These are phyloP conservation scores for Lasiodiplodia theobromae DNA, from an alignment of 2,329 filamentous ascomycete genomes.

Conservation along the genomic window DNA sequence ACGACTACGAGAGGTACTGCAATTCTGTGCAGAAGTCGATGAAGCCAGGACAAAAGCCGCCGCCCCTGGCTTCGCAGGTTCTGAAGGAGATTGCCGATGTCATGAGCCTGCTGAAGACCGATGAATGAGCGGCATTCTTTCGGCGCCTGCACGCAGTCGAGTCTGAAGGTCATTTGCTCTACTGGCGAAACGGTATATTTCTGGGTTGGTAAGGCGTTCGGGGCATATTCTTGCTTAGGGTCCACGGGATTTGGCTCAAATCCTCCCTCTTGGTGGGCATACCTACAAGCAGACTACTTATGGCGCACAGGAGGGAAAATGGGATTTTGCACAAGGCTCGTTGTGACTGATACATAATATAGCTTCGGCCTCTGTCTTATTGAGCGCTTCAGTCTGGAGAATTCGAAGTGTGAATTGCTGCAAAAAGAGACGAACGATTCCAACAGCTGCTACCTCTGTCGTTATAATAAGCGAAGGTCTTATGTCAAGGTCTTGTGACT, in stretches of 20 bases:
- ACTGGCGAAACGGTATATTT: neutral
- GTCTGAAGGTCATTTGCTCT: neutral
- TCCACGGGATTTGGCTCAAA: neutral
- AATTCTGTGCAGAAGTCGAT: neutral
- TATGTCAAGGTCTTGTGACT: neutral
- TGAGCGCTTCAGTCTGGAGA: neutral
- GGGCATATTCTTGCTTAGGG: neutral
- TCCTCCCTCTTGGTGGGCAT: neutral
- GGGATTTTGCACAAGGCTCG: neutral
- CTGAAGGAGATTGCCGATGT: slow-evolving; percentile 21
- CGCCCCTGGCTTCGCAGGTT: slow-evolving; percentile 14
- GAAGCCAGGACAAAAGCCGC: slow-evolving; percentile 15
- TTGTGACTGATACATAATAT: neutral
- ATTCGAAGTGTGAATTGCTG: neutral
- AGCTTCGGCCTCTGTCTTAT: neutral
- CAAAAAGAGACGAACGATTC: neutral
- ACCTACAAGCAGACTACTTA: neutral
- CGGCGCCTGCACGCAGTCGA: too few relatives aligned
- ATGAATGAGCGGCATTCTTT: neutral
- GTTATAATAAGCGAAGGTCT: neutral
- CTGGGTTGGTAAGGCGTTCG: neutral
- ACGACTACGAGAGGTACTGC: slow-evolving; percentile 18
- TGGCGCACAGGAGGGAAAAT: neutral
- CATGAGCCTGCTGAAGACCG: slow-evolving; percentile 13
- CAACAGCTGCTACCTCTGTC: neutral